Percentiles rank a stretch among this genome's conserved stretches.
phyloP scores from a whole-genome alignment of 23 red algal species.

The Gracilaria gracilis region DNA sequence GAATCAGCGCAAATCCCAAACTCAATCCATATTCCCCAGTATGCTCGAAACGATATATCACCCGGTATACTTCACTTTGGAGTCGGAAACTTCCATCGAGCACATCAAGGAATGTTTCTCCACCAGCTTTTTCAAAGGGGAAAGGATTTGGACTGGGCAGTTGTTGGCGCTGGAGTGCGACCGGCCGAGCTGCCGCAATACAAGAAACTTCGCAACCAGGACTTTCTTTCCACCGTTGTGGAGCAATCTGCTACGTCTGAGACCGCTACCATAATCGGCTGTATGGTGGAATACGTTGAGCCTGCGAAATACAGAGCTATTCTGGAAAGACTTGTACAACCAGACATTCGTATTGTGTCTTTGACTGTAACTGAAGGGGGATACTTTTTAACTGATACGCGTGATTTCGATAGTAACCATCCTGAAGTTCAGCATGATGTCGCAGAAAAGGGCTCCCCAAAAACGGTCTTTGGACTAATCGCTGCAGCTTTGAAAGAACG shows the following conservation, averaged over 20 bases:
- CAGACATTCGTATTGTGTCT: conserved; percentile 50
- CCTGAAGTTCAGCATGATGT: conserved; percentile 31
- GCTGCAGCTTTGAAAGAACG: conserved; percentile 30
- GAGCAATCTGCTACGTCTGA: conserved; percentile 23
- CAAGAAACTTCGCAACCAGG: conserved; percentile 18
- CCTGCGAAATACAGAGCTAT: conserved; percentile 19
- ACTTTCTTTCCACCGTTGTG: conserved; percentile 65
- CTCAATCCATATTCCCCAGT: conserved; percentile 10
- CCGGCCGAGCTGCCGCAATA: not conserved
- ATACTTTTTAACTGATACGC: conserved; percentile 27
- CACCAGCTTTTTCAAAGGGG: conserved; percentile 39
- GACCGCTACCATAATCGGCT: conserved; percentile 36
- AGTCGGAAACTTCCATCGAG: conserved; percentile 68
- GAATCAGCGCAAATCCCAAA: not conserved
- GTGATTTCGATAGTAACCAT: conserved; percentile 10
- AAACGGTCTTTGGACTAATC: conserved; percentile 41
- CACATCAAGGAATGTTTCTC: conserved; percentile 53
- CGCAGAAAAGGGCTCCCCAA: not conserved
- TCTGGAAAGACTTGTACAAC: conserved; percentile 28
- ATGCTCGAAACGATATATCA: conserved; percentile 5
- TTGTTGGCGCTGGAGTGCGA: conserved; percentile 32
- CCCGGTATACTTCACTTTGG: conserved; percentile 66
- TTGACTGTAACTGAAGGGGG: conserved; percentile 66
- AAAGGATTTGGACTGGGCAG: not conserved
- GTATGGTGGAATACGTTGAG: conserved; percentile 28